Percentiles rank a stretch among this genome's conserved stretches.
These are phyloP conservation scores for Austroboletus novae-zelandiae DNA, from an alignment of 1,284 basidiomycete species.

Conservation along the genomic window DNA sequence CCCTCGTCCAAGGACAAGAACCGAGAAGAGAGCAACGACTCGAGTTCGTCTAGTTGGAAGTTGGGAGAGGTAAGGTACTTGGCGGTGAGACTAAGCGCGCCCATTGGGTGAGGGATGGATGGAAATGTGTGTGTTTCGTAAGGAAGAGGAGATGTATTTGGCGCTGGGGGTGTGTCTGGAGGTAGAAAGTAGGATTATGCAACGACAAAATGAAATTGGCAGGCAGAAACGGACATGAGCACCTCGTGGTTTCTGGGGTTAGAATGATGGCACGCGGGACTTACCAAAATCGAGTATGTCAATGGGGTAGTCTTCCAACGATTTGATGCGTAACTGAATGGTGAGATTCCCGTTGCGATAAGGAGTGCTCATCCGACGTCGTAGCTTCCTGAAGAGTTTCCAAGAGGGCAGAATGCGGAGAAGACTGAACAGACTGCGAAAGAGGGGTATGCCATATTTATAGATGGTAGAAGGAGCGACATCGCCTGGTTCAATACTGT, in stretches of 20 bases:
- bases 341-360: constrained; percentile 47
- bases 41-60: constrained; percentile 72
- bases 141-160: constrained; percentile 42
- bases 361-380: constrained; percentile 41
- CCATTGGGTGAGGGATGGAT: constrained; percentile 64
- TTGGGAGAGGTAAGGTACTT: constrained; percentile 64
- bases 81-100: constrained; percentile 56
- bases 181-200: constrained; percentile 6
- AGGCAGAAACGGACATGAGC: constrained; percentile 29
- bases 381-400: constrained; percentile 63
- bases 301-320: constrained; percentile 29
- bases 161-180: constrained; percentile 42
- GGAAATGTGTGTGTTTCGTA: constrained; percentile 58
- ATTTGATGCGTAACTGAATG: constrained; percentile 53
- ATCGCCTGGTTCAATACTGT: constrained; percentile 41
- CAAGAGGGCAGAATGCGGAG: constrained; percentile 71
- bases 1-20: constrained; percentile 62
- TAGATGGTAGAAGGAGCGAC: constrained; percentile 73
- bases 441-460: constrained; percentile 77
- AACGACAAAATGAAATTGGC: constrained; percentile 4
- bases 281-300: constrained; percentile 42
- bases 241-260: constrained; percentile 28
- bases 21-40: constrained; percentile 68
- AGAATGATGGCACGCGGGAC: constrained; percentile 21
- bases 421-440: constrained; percentile 70